Evolutionary conservation across 2,329 filamentous ascomycete species (phyloP).

Genomic region (Curvularia eragrostidis): DNA sequence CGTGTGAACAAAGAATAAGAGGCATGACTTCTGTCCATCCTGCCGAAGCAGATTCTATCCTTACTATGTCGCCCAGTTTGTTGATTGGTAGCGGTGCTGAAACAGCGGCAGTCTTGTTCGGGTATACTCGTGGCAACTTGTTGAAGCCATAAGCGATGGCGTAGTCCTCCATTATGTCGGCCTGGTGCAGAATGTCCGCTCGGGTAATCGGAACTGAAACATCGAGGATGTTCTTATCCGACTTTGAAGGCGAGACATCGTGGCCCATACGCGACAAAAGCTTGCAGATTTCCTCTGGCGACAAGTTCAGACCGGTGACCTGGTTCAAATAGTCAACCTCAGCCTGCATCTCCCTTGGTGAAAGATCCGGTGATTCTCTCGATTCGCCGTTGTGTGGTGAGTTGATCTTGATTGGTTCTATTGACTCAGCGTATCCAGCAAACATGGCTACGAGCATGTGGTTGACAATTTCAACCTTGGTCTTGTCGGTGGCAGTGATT

Average conservation of each 20-base stretch:
- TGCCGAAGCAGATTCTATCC: conserved; percentile 86
- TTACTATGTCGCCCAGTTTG: conserved; percentile 91
- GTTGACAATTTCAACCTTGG: conserved; percentile 94
- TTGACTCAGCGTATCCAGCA: conserved; percentile 88
- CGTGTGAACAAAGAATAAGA: conserved; percentile 93
- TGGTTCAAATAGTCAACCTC: conserved; percentile 94
- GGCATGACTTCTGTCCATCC: conserved; percentile 98
- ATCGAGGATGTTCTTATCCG: conserved; percentile 72
- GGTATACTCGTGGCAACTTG: conserved; percentile 85
- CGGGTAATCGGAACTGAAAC: conserved; percentile 86
- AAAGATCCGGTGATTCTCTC: conserved; percentile 79
- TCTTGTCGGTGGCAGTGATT: conserved; percentile 93
- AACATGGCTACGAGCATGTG: conserved; percentile 99
- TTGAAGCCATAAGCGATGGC: conserved; percentile 98
- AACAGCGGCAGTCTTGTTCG: conserved; percentile 83
- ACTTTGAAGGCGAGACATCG: conserved; percentile 74
- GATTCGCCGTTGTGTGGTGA: conserved; percentile 89
- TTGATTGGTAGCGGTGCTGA: conserved; percentile 89
- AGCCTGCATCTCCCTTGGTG: conserved; percentile 77
- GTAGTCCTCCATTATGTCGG: conserved; percentile 98
- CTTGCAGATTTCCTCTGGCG: conserved; percentile 76
- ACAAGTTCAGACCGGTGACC: conserved; percentile 82
- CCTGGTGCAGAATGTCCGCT: conserved; percentile 93
- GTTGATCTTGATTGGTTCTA: conserved; percentile 91
- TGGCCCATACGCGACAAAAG: conserved; percentile 90